A percentile compares a stretch with the other conserved stretches of the same genome.
Conservation (phyloP, 2,329 filamentous ascomycete genomes). For the Calonectria montana region DNA sequence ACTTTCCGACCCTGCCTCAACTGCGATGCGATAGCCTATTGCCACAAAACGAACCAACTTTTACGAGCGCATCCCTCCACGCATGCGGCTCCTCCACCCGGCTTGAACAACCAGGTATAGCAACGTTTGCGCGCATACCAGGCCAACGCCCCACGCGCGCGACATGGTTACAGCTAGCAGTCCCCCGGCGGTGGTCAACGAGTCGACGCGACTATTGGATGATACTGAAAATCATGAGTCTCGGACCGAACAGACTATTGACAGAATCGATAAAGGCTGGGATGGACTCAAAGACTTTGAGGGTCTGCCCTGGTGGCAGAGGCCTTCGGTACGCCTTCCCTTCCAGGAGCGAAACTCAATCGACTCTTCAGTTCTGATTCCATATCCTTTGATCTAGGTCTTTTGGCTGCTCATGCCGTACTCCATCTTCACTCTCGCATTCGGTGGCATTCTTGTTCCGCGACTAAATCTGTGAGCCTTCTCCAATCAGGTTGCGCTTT, state of each 20-base stretch:
- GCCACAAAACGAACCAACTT: not conserved
- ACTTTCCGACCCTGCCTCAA: not conserved
- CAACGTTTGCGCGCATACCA: not conserved
- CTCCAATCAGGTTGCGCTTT: not conserved
- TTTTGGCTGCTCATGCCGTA: constrained; percentile 88
- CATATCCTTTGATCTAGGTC: constrained; percentile 61
- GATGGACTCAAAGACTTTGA: constrained; percentile 68
- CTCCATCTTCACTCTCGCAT: constrained; percentile 83
- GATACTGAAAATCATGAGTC: constrained; percentile 37
- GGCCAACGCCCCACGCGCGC: not conserved
- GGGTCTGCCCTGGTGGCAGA: constrained; percentile 70
- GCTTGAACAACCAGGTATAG: not conserved
- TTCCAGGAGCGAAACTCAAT: not conserved
- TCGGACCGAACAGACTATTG: constrained; percentile 22
- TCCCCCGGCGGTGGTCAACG: constrained; percentile 38
- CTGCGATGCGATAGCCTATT: constrained; percentile 18
- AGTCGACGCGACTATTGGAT: constrained; percentile 54
- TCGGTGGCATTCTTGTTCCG: constrained; percentile 87
- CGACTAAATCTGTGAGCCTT: constrained; percentile 79
- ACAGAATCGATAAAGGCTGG: constrained; percentile 51
- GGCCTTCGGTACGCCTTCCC: constrained; percentile 65
- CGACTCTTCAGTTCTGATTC: constrained; percentile 35
- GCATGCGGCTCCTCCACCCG: not conserved
- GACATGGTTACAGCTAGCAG: not conserved
- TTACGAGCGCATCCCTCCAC: constrained; percentile 1